Evolutionary conservation across 441 rosid species (phyloP), one percentile per base, ranked within the genome.

Genomic region (Isatis lusitanica): DNA sequence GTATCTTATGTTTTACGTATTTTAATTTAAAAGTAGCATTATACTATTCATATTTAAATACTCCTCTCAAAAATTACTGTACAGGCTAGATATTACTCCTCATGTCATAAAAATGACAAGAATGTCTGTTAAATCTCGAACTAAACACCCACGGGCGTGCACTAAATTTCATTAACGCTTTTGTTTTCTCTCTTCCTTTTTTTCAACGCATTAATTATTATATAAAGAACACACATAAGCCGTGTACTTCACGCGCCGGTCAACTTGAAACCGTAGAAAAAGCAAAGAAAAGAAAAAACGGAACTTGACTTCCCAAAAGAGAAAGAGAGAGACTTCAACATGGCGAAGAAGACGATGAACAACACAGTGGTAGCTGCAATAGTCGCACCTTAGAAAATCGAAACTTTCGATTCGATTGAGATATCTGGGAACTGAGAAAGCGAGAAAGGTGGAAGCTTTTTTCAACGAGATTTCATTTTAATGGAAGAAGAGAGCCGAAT

Each of bases 401-500:
- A 59, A 10, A 38, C 33, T 40, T n/a, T 18, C 40, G 21, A 42
- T 43, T 61, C 6, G 9, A 24, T 42, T 42, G 10, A 6, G 51
- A 1, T 16, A 15, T 2, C 21, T 46, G 24, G 51, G 16, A 43
- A 5, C 7, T n/a, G 18, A 44, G 50, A n/a, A 15, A 42, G 7
- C 26, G 35, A 17, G 50, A 68, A 24, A 10, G 17, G 36, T 36
- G 24, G 36, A 35, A 13, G 5, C 3, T 0, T 47, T 40, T 38
- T 24, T 36, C 40, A 13, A 3, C 16, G 13, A 26, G 52, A 40
- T 43, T 43, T 66, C 39, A 26, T 52, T 42, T 12, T 66, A 42
- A 68, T 78, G 66, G 77, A 39, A 63, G 93, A 81, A 24, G 97
- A 82, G 63, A 86, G 84, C 44, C 79, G 82, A 73, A 70, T 90